Base-by-base conservation (phyloP, 495 filamentous ascomycete species). In the Thozetella sp. region DNA sequence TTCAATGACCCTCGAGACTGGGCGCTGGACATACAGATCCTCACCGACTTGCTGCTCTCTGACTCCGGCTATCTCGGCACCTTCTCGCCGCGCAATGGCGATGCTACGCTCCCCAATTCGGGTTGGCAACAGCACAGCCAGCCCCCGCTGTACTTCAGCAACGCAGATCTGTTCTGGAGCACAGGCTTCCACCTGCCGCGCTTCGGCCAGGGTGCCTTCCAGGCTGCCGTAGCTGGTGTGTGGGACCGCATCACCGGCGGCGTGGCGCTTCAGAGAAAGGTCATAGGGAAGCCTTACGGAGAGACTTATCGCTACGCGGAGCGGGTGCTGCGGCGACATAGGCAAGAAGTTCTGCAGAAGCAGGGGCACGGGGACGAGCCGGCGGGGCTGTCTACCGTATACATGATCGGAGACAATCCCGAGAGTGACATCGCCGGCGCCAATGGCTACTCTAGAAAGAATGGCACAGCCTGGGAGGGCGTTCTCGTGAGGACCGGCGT, bases 341-440 rank as follows among this genome's bases (percentile, higher is more conserved):
- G 92, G 15, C 69, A 71, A 23, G 63, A 74, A 17, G 63, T 82
- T 26, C 61, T 83, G 2, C 71, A 80, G 58, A 67, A 69, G 23
- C 53, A 30, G 43, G 59, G 64, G 2, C 43, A 48, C 17, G 67
- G 65, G 17, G 61, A 70, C 34, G 60, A 20, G 60, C 54, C 26
- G 56, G 23, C 61, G 66, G 26, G 67, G 70, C 67, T 97, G 59
- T 72, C 76, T 65, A 83, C 78, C 15, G 91, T 99, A 3, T 98
- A 96, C 66, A 97, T 98, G 94, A 82, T 99, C n/a, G 95, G 95
- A 0, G 95, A 99, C 65, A 99, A 98, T 63, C 94, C 95, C 0
- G 91, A 91, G 68, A 91, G 87, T 25, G 95, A 99, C 72, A 96
- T 99, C 58, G 75, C 81, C 13, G 95, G 96, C n/a, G 94, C 91